phyloP scores from a whole-genome alignment of 345 rosid genomes.

The Eucalyptus cloeziana region DNA sequence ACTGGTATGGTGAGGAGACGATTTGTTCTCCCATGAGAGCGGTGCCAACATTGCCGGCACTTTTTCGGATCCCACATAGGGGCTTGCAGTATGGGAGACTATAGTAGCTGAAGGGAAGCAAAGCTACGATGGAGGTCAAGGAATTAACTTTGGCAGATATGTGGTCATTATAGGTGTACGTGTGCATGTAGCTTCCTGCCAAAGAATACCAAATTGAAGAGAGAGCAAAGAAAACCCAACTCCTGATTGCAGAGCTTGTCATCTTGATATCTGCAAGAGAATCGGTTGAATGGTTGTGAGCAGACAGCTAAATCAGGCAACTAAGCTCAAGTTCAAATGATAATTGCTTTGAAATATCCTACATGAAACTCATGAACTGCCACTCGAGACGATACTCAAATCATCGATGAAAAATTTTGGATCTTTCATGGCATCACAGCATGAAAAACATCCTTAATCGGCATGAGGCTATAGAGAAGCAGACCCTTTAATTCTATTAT shows the following conservation, averaged over 20 bases:
- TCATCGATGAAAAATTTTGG: neutral
- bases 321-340: neutral
- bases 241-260: neutral
- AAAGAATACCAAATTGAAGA: slow-evolving; percentile 60
- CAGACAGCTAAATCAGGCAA: neutral
- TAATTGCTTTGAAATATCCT: neutral
- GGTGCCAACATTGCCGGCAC: neutral
- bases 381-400: neutral
- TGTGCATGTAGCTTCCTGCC: slow-evolving; percentile 80
- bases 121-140: slow-evolving; percentile 73
- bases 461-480: neutral
- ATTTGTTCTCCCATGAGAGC: slow-evolving; percentile 2
- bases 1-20: neutral
- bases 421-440: neutral
- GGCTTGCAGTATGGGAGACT: slow-evolving; percentile 38
- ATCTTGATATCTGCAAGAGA: neutral
- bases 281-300: neutral
- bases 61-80: neutral
- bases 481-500: neutral
- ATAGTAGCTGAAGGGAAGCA: slow-evolving; percentile 81
- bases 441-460: neutral
- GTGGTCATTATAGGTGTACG: slow-evolving; percentile 32
- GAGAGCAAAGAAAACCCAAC: slow-evolving; percentile 17
- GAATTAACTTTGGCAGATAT: slow-evolving; percentile 72
- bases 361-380: neutral